phyloP scores from a whole-genome alignment of 2,329 filamentous ascomycete species.

The Lachnellula hyalina region DNA sequence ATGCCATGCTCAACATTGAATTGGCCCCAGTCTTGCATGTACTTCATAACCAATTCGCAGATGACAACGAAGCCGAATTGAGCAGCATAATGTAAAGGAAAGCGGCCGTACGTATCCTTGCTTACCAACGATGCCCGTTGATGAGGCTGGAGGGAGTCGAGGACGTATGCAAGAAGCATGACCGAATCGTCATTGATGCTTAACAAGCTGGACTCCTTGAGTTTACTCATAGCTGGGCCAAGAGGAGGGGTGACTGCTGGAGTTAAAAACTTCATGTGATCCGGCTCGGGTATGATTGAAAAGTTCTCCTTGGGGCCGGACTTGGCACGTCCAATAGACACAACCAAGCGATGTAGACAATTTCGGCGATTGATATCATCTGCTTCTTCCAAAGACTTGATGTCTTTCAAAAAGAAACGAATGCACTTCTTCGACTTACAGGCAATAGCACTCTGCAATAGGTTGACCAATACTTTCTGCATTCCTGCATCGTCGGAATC shows the following conservation, averaged over 20 bases:
- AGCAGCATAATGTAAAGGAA: constrained; percentile 88
- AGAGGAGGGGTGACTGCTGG: constrained; percentile 66
- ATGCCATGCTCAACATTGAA: constrained; percentile 83
- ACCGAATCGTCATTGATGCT: constrained; percentile 71
- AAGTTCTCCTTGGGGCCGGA: constrained; percentile 33
- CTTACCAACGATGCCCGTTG: constrained; percentile 65
- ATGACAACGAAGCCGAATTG: constrained; percentile 93
- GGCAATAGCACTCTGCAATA: constrained; percentile 73
- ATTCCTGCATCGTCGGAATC: constrained; percentile 47
- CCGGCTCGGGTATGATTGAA: constrained; percentile 39
- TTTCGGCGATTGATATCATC: constrained; percentile 94
- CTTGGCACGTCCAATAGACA: constrained; percentile 76
- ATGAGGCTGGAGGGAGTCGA: constrained; percentile 61
- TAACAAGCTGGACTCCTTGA: constrained; percentile 62
- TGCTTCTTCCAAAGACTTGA: constrained; percentile 72
- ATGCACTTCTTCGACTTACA: constrained; percentile 65
- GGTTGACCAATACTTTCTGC: constrained; percentile 69
- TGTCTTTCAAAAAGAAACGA: constrained; percentile 59
- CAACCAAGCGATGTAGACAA: constrained; percentile 86
- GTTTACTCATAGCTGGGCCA: constrained; percentile 55
- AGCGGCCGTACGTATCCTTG: constrained; percentile 73
- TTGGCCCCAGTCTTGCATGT: constrained; percentile 84
- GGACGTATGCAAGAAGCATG: constrained; percentile 54
- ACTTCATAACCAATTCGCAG: constrained; percentile 78
- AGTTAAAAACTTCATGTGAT: constrained; percentile 62